Evolutionary conservation across 768 basidiomycete species (phyloP).

Genomic region (Macrolepiota dolichaula): DNA sequence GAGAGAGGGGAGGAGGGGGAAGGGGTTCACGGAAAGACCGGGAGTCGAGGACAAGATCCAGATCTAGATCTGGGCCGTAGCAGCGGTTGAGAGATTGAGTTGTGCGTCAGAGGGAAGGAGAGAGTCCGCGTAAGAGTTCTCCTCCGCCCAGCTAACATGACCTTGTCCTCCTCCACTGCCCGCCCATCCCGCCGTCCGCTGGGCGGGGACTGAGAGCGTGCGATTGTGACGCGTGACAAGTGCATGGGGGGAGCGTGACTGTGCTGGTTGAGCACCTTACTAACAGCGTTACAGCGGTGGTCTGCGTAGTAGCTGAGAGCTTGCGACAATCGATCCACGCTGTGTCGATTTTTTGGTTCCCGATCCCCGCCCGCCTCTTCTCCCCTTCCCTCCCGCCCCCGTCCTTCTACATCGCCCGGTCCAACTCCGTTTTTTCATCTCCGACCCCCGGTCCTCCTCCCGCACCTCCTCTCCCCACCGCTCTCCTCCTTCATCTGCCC

Average conservation of each 20-base stretch:
- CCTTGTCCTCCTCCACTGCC: background rate
- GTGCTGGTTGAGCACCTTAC: slow-evolving; percentile 12
- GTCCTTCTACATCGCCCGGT: slow-evolving; percentile 4
- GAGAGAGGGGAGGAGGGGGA: background rate
- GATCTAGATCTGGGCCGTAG: slow-evolving; percentile 14
- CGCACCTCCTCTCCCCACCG: background rate
- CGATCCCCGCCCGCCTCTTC: slow-evolving; percentile 12
- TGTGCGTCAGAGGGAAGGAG: slow-evolving; percentile 10
- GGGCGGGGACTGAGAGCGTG: slow-evolving; percentile 11
- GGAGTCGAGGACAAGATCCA: slow-evolving; percentile 5
- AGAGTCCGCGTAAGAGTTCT: background rate
- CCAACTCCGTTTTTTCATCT: slow-evolving; percentile 7
- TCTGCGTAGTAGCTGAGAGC: slow-evolving; percentile 14
- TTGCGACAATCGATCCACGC: slow-evolving; percentile 15
- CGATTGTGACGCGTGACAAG: slow-evolving; percentile 13
- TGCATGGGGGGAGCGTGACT: slow-evolving; percentile 4
- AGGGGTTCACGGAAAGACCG: background rate
- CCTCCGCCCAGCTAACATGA: background rate
- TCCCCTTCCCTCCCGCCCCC: slow-evolving; percentile 11
- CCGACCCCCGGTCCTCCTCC: background rate
- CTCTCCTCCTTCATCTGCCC: background rate
- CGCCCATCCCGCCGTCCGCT: slow-evolving; percentile 8
- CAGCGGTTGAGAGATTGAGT: slow-evolving; percentile 12
- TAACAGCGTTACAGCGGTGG: slow-evolving; percentile 14
- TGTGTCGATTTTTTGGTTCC: slow-evolving; percentile 12